Base-by-base conservation (phyloP, 169 alveolate genomes). In the Neospora caninum region DNA sequence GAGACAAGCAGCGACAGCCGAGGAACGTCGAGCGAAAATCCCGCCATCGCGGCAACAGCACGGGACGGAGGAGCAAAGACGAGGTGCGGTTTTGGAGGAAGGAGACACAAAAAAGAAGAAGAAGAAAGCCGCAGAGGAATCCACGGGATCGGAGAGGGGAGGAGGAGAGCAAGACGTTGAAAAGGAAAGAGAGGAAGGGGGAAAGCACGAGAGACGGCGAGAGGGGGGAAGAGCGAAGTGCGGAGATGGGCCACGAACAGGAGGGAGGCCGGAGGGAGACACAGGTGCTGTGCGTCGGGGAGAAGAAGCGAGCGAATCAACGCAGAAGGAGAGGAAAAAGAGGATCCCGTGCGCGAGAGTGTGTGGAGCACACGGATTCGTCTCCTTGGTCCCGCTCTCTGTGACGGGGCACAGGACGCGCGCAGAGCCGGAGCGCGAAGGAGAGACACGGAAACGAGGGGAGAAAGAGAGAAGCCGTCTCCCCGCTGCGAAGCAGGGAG, bases 1-100 rank as follows among this genome's bases (percentile, higher is more conserved):
- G 95, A 93, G 27, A 93, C 80, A 2, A 82, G 38, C 69, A 82
- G 89, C 29, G 67, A 43, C 20, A 41, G 64, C 2, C 42, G 39
- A 41, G 38, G 39, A 41, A 9, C 43, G 43, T 73, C 89, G 36
- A 29, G 25, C 69, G 41, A 29, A 39, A 39, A 29, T 2, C n/a
- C 4, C 73, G 73, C 73, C 73, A 64, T 64, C n/a, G 16, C 31
- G 42, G 80, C 10, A 69, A 25, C 70, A 58, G 70, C 70, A 58
- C 70, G n/a, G n/a, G n/a, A 58, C 31, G 31, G 70, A 16, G 70
- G 70, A 25, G 70, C 16, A 16, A 25, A 58, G 70, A 25, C 84
- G 84, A 73, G 84, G 45, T n/a, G 42, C 49, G 27, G 70, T 64
- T 16, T 64, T 16, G n/a, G 73, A 27, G 73, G n/a, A 64, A 6